Evolutionary conservation across 345 rosid genomes (phyloP).

Genomic region (Microcos paniculata): DNA sequence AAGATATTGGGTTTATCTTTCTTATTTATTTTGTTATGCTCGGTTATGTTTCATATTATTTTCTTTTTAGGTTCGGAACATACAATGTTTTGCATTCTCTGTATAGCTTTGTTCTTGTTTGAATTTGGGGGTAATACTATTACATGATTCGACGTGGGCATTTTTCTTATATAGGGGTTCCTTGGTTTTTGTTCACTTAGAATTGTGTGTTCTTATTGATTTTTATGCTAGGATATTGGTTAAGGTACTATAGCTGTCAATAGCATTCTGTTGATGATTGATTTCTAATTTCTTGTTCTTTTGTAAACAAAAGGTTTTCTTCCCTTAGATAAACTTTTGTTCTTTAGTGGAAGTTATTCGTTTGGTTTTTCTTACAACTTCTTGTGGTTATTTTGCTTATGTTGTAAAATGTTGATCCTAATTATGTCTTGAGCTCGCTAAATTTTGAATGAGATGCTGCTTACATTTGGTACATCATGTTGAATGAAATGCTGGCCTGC

Average conservation of each 20-base stretch:
- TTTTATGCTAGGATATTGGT: background rate
- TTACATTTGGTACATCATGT: background rate
- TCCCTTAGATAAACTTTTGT: background rate
- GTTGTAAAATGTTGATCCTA: background rate
- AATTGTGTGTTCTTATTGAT: background rate
- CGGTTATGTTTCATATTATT: background rate
- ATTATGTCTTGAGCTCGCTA: background rate
- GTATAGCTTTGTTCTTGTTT: background rate
- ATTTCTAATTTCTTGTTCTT: background rate
- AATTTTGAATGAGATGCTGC: background rate
- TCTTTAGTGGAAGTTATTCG: background rate
- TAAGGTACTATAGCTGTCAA: background rate
- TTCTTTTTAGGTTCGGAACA: background rate
- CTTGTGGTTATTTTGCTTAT: background rate
- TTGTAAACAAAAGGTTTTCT: background rate
- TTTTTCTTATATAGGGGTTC: background rate
- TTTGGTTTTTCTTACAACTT: background rate
- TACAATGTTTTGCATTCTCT: background rate
- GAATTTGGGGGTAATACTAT: background rate
- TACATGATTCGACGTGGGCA: background rate
- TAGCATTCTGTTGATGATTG: background rate
- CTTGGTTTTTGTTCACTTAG: background rate
- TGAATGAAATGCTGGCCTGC: background rate
- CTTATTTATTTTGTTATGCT: background rate
- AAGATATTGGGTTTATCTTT: background rate